Conservation (phyloP, 2,329 filamentous ascomycete genomes). For the Sclerotinia nivalis region DNA sequence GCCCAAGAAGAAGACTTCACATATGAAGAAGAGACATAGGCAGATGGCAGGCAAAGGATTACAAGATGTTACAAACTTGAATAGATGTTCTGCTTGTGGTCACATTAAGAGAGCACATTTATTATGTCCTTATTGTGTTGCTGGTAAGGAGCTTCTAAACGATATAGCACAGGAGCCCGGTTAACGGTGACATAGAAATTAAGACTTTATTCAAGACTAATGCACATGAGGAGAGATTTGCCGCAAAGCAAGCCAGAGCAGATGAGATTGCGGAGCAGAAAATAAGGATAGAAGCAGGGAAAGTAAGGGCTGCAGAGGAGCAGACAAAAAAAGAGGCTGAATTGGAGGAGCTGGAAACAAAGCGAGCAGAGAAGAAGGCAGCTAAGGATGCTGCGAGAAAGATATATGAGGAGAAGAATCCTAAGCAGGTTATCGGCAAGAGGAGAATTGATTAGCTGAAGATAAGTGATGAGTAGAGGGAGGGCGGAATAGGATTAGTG, state of each 20-base stretch:
- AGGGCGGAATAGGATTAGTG: background rate
- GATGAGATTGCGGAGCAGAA: constrained; percentile 18
- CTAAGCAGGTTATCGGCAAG: constrained; percentile 4
- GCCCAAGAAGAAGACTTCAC: constrained; percentile 98
- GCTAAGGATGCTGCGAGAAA: constrained; percentile 10
- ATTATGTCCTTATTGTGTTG: constrained; percentile 82
- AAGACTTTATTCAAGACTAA: constrained; percentile 34
- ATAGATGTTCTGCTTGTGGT: constrained; percentile 87
- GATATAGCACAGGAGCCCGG: background rate
- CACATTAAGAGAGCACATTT: constrained; percentile 84
- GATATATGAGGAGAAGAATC: constrained; percentile 17
- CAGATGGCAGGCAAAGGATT: constrained; percentile 95
- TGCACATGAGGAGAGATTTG: constrained; percentile 18
- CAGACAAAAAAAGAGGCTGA: background rate
- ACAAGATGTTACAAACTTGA: constrained; percentile 84
- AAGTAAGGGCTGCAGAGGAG: background rate
- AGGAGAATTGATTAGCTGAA: constrained; percentile 2
- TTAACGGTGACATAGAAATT: constrained; percentile 38
- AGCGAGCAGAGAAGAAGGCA: constrained; percentile 2
- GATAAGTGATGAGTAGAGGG: background rate
- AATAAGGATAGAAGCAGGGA: constrained; percentile 13
- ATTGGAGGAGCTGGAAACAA: constrained; percentile 1
- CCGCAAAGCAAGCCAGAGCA: constrained; percentile 11
- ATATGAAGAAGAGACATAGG: constrained; percentile 90
- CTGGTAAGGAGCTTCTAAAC: constrained; percentile 58